A percentile compares a stretch with the other conserved stretches of the same genome.
phyloP scores from a whole-genome alignment of 495 filamentous ascomycete species.

The Penicillium chermesinum region DNA sequence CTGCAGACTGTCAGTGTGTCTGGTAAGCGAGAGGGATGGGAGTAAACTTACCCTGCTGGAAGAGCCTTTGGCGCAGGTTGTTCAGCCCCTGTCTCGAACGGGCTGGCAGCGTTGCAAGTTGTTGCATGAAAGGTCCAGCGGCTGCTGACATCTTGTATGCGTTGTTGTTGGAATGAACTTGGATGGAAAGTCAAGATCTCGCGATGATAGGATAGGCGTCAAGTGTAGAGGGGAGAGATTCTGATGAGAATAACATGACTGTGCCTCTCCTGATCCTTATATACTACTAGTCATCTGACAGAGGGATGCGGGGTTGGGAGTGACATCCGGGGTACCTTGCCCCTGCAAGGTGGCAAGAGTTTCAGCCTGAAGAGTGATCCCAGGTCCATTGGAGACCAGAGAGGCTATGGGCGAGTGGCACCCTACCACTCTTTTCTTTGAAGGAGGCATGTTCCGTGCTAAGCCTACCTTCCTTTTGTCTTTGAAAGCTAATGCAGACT shows the following conservation, averaged over 20 bases:
- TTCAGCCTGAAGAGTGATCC: too few species aligned
- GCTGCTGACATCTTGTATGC: slow-evolving; percentile 20
- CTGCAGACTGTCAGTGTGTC: slow-evolving; percentile 13
- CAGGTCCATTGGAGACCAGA: too few species aligned
- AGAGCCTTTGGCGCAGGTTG: slow-evolving; percentile 25
- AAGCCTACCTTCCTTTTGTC: too few species aligned
- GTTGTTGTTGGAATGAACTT: slow-evolving; percentile 1
- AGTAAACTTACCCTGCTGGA: slow-evolving; percentile 27
- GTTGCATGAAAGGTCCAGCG: slow-evolving; percentile 20
- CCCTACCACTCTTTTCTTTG: too few species aligned
- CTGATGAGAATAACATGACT: not conserved
- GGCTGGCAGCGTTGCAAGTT: slow-evolving; percentile 21
- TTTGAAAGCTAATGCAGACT: too few species aligned
- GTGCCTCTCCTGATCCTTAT: slow-evolving; percentile 5
- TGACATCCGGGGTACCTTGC: slow-evolving; percentile 15
- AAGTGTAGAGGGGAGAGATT: not conserved
- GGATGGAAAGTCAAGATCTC: slow-evolving; percentile 7
- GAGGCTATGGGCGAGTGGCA: too few species aligned
- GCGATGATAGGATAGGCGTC: slow-evolving; percentile 1
- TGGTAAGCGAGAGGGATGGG: not conserved
- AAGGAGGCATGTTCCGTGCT: too few species aligned
- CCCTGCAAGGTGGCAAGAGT: slow-evolving; percentile 12
- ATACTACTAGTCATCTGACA: slow-evolving; percentile 24
- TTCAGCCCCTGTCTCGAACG: slow-evolving; percentile 27
- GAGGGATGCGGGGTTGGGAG: slow-evolving; percentile 22